Base-by-base conservation (phyloP, 2,329 filamentous ascomycete species). In the Dendrostoma leiphaemia region DNA sequence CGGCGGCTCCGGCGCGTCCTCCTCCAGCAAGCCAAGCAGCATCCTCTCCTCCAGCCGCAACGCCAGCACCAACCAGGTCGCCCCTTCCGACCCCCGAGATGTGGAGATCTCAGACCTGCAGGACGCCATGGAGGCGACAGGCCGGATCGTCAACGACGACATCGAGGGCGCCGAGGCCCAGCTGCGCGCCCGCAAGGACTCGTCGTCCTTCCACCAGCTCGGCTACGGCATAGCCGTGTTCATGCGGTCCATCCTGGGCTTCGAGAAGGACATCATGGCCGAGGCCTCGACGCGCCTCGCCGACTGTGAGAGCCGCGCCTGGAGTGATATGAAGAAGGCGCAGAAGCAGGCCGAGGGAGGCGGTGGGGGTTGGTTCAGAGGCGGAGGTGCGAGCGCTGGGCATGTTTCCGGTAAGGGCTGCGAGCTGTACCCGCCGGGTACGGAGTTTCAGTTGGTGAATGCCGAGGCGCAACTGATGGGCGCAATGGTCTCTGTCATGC, bases 261-360 rank as follows among this genome's bases (percentile, higher is more conserved):
- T 96, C 64, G 94, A 97, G 71, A 92, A 95, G 69, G 86, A 94
- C 3, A 80, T 95, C 61, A 94, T 97, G 88, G 84, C 84, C 53
- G 85, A 95, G 74, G 91, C 94, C 21, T 83, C 84, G 13, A 80
- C 84, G 24, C 81, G 84, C 46, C 78, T 99, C 24, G 80, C 79
- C 48, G 84, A 88, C 41, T 90, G 90, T 53, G 93, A 97, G 72
- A 84, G 81, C 28, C 80, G 82, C 49, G 89, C 92, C 4, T 88
- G 84, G 75, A 81, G 84, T 48, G 90, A 95, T 61, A 86, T 90
- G 70, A 85, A 87, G 64, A 84, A 83, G 67, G 89, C 89, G 1
- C 82, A 91, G 64, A 86, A 84, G 61, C 84, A 87, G 43, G 74
- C 77, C 3, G 66, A 63, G 3, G 62, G 62, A 29, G 59, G 57